Evolutionary conservation across 148 eudicot genomes (phyloP).

Genomic region (Fagopyrum esculentum): DNA sequence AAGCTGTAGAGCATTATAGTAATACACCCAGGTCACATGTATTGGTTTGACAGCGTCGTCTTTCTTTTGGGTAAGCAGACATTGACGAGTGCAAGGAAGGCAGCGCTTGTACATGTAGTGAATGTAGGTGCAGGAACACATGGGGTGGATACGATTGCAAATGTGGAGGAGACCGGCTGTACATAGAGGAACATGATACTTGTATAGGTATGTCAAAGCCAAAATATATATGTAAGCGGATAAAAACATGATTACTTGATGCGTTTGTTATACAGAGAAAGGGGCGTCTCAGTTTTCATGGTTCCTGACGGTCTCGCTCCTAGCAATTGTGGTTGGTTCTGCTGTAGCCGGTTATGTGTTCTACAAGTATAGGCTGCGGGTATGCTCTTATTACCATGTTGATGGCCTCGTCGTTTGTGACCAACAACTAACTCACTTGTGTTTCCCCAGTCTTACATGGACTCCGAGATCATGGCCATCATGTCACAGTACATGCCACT

Average conservation of each 20-base stretch:
- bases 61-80: conserved; percentile 29
- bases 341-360: conserved; percentile 69
- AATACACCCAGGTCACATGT: not conserved
- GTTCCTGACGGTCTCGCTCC: conserved; percentile 34
- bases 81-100: conserved; percentile 68
- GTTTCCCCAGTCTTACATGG: conserved; percentile 75
- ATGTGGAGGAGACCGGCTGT: conserved; percentile 56
- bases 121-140: conserved; percentile 66
- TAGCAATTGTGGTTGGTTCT: conserved; percentile 42
- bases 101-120: conserved; percentile 62
- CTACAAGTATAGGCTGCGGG: conserved; percentile 92
- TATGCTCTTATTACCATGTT: conserved; percentile 19
- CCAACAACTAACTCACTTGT: not conserved
- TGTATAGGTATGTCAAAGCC: conserved; percentile 56
- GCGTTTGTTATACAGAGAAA: conserved; percentile 37
- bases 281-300: conserved; percentile 44
- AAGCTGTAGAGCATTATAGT: not conserved
- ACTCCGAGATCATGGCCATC: conserved; percentile 91
- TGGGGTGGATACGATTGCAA: conserved; percentile 87
- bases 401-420: not conserved
- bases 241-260: not conserved
- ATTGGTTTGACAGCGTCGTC: not conserved
- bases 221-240: not conserved
- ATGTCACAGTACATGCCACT: conserved; percentile 99
- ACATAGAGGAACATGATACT: conserved; percentile 67